Conservation (phyloP, 352 stramenopile genomes). For the Thraustochytrium striatum region DNA sequence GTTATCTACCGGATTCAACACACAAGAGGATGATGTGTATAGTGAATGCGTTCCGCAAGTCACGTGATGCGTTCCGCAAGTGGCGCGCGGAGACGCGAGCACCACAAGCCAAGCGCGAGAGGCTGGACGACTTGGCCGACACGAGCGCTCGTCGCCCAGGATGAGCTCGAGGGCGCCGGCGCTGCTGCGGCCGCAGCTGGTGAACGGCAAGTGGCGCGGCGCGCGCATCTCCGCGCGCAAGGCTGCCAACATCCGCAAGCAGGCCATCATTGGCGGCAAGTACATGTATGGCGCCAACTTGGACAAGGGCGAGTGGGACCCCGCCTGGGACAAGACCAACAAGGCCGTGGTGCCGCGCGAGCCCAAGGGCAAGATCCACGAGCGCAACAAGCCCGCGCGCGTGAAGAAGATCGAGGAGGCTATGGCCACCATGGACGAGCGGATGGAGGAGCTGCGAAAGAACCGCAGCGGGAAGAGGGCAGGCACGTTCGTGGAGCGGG, state of each 20-base stretch:
- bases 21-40: background rate
- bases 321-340: slow-evolving; percentile 20
- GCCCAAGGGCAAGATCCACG: slow-evolving; percentile 40
- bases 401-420: slow-evolving; percentile 46
- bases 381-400: slow-evolving; percentile 2
- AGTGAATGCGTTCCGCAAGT: background rate
- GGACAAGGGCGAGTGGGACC: slow-evolving; percentile 46
- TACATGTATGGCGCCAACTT: slow-evolving; percentile 26
- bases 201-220: background rate
- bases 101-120: background rate
- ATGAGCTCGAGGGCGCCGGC: background rate
- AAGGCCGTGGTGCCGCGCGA: slow-evolving; percentile 35
- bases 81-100: background rate
- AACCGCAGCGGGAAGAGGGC: background rate
- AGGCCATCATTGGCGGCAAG: slow-evolving; percentile 37
- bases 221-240: slow-evolving; percentile 1
- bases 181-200: background rate
- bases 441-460: slow-evolving; percentile 32
- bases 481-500: slow-evolving; percentile 21
- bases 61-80: background rate
- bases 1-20: background rate
- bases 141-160: background rate
- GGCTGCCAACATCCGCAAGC: slow-evolving; percentile 13
- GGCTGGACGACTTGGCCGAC: background rate
- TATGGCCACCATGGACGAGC: slow-evolving; percentile 33